phyloP scores from a whole-genome alignment of 441 rosid genomes.

The Mallotus repandus region DNA sequence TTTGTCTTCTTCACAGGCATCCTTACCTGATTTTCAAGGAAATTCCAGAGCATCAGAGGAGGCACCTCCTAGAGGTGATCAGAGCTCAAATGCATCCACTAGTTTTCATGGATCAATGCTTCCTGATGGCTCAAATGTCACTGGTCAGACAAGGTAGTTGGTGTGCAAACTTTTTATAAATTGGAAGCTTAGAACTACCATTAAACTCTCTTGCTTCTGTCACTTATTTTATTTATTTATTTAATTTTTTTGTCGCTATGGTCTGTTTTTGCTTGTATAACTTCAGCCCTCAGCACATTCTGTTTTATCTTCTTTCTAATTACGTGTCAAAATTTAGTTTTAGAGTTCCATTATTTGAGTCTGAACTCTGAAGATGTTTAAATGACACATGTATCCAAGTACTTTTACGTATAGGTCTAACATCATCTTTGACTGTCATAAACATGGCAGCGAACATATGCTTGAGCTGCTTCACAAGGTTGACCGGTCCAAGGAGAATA shows the following conservation, averaged over 20 bases:
- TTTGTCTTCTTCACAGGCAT: slow-evolving; percentile 9
- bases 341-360: not conserved
- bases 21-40: slow-evolving; percentile 14
- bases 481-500: slow-evolving; percentile 54
- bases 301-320: not conserved
- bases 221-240: not conserved
- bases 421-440: slow-evolving; percentile 5
- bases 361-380: not conserved
- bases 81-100: slow-evolving; percentile 8
- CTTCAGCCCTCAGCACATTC: not conserved
- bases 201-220: not conserved
- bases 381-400: not conserved
- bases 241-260: not conserved
- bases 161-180: not conserved
- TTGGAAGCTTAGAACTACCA: not conserved
- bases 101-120: slow-evolving; percentile 6
- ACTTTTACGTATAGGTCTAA: not conserved
- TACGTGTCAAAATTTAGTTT: not conserved
- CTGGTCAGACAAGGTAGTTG: slow-evolving; percentile 19
- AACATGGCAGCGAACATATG: slow-evolving; percentile 64
- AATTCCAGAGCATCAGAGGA: slow-evolving; percentile 13
- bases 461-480: slow-evolving; percentile 84
- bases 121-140: slow-evolving; percentile 16
- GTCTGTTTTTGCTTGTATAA: not conserved
- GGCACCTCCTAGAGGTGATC: slow-evolving; percentile 14